phyloP scores from a whole-genome alignment of 768 basidiomycete species.

The Coprinellus micaceus region DNA sequence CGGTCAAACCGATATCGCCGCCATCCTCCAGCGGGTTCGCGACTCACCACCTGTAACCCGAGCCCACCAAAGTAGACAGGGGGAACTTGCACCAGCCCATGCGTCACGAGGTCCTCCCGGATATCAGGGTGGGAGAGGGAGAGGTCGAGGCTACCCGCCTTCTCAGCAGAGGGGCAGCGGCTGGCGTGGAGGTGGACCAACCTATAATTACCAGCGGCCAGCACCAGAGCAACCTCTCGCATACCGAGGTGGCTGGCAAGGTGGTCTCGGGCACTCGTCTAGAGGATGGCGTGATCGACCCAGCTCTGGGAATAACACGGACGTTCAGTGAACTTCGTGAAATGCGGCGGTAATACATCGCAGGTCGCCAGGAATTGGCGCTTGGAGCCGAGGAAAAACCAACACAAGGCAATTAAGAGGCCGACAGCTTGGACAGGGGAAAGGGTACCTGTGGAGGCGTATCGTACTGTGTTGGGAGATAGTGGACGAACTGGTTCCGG shows the following conservation, averaged over 20 bases:
- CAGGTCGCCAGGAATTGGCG: too few species aligned
- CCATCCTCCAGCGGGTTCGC: conserved; percentile 49
- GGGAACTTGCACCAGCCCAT: background rate
- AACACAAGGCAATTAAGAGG: too few species aligned
- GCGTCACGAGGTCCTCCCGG: background rate
- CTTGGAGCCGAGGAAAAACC: too few species aligned
- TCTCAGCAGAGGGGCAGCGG: conserved; percentile 10
- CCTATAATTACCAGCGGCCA: background rate
- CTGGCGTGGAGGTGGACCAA: conserved; percentile 2
- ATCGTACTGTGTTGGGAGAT: background rate
- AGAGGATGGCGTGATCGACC: too few species aligned
- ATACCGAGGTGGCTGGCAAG: too few species aligned
- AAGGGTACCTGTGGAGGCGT: background rate
- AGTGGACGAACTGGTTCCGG: background rate
- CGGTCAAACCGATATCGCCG: conserved; percentile 46
- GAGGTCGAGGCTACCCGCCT: conserved; percentile 8
- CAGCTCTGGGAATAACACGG: too few species aligned
- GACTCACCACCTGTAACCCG: conserved; percentile 35
- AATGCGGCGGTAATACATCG: too few species aligned
- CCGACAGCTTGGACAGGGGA: background rate
- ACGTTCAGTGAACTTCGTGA: too few species aligned
- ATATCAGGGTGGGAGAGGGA: background rate
- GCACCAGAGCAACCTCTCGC: background rate
- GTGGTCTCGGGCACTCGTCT: too few species aligned
- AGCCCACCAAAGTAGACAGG: background rate